Evolutionary conservation across 768 basidiomycete genomes (phyloP).

Genomic region (Fistulinella prunicolor): DNA sequence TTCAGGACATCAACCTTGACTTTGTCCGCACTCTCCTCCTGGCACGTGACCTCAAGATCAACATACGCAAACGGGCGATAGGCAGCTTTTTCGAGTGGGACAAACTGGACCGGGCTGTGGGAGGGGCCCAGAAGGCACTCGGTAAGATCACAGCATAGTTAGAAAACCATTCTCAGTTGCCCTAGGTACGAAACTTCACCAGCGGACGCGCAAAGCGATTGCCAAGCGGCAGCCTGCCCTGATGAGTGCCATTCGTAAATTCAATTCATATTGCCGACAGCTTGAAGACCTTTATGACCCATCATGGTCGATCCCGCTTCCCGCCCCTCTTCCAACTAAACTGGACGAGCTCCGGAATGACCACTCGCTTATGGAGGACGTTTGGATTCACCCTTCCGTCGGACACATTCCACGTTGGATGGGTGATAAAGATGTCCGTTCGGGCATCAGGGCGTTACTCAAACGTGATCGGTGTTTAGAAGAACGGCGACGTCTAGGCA

Average conservation of each 20-base stretch:
- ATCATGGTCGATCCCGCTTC: slow-evolving; percentile 32
- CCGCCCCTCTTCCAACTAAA: slow-evolving; percentile 29
- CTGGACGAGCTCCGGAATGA: slow-evolving; percentile 17
- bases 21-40: neutral
- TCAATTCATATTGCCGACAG: slow-evolving; percentile 27
- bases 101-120: neutral
- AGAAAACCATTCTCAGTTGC: neutral
- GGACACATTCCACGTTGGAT: slow-evolving; percentile 25
- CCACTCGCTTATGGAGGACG: slow-evolving; percentile 34
- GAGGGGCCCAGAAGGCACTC: slow-evolving; percentile 19
- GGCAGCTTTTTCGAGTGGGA: slow-evolving; percentile 4
- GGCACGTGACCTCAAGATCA: neutral
- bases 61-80: neutral
- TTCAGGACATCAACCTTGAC: neutral
- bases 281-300: slow-evolving; percentile 19
- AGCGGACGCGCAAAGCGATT: neutral
- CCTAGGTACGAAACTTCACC: slow-evolving; percentile 9
- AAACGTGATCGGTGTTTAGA: slow-evolving; percentile 30
- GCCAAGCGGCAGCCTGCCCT: neutral
- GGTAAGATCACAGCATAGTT: neutral
- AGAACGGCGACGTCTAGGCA: slow-evolving; percentile 23
- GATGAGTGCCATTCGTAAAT: slow-evolving; percentile 18
- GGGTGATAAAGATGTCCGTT: slow-evolving; percentile 27
- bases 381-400: neutral
- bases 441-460: slow-evolving; percentile 32